Conservation (phyloP, 129 eudicot species). For the Solidago caesia region DNA sequence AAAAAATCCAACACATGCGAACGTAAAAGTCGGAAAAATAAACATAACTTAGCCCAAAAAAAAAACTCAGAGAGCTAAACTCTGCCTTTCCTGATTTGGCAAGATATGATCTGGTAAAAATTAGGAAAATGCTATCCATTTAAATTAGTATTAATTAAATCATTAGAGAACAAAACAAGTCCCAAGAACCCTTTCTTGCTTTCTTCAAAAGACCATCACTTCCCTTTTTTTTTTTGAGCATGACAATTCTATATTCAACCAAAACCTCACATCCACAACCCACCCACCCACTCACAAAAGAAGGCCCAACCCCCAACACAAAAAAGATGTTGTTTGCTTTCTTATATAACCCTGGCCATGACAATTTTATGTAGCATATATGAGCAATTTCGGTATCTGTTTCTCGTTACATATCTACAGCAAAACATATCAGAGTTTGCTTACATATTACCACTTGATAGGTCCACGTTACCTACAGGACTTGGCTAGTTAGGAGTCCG, state of each 20-base stretch:
- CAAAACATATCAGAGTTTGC: constrained; percentile 23
- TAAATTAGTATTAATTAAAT: not conserved
- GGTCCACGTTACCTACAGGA: constrained; percentile 14
- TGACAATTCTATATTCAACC: constrained; percentile 16
- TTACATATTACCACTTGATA: constrained; percentile 3
- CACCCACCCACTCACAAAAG: not conserved
- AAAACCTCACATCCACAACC: constrained; percentile 4
- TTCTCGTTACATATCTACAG: constrained; percentile 29
- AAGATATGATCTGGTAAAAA: not conserved
- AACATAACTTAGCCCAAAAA: no score
- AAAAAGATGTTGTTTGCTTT: not conserved
- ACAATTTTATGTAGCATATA: not conserved
- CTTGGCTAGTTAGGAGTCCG: constrained; percentile 24
- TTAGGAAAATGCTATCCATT: not conserved
- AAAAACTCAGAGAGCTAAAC: not conserved
- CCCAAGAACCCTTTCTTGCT: constrained; percentile 4
- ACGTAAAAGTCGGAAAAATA: no score
- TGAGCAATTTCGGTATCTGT: constrained; percentile 3
- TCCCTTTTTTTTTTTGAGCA: not conserved
- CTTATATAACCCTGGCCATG: not conserved
- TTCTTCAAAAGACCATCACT: constrained; percentile 9
- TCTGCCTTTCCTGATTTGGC: not conserved
- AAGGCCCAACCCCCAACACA: not conserved
- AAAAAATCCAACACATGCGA: not conserved
- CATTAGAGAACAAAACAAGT: not conserved